Conservation (phyloP, 2,329 filamentous ascomycete genomes). For the Colletotrichum tropicale region DNA sequence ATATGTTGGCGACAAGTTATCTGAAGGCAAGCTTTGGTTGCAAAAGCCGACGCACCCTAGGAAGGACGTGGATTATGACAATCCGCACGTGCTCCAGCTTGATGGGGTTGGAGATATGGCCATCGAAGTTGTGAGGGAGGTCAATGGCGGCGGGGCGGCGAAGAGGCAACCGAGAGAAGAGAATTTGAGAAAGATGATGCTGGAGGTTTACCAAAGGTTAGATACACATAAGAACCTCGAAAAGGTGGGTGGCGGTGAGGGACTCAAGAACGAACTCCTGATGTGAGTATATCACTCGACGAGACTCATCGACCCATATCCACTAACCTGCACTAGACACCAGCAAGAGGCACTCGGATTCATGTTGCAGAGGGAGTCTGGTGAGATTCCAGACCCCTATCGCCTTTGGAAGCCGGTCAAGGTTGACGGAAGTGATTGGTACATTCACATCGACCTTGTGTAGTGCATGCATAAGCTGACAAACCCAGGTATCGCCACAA, state of each 20-base stretch:
- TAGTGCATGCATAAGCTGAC: too few relatives aligned
- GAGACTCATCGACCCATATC: fast-evolving
- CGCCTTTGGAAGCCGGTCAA: slow-evolving; percentile 34
- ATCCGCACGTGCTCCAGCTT: slow-evolving; percentile 34
- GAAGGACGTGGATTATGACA: slow-evolving; percentile 27
- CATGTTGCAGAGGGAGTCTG: slow-evolving; percentile 42
- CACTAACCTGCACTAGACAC: slow-evolving; percentile 30
- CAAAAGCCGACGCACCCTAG: slow-evolving; percentile 33
- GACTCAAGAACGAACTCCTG: slow-evolving; percentile 27
- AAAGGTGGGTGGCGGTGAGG: slow-evolving; percentile 21
- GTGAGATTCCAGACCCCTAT: slow-evolving; percentile 31
- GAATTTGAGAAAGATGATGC: slow-evolving; percentile 10
- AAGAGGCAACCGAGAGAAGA: not conserved
- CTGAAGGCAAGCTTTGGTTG: slow-evolving; percentile 34
- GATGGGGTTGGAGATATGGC: slow-evolving; percentile 17
- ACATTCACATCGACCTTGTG: not conserved
- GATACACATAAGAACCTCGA: slow-evolving; percentile 5
- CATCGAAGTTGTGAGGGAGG: not conserved
- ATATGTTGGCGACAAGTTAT: slow-evolving; percentile 31
- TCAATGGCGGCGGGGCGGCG: not conserved
- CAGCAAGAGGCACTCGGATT: slow-evolving; percentile 41
- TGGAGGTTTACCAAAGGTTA: slow-evolving; percentile 19
- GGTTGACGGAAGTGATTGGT: slow-evolving; percentile 30
- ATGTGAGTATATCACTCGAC: slow-evolving; percentile 21
- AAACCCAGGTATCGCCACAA: slow-evolving; percentile 36